Evolutionary conservation across 331 rosid genomes (phyloP).

Genomic region (Stylosanthes scabra): DNA sequence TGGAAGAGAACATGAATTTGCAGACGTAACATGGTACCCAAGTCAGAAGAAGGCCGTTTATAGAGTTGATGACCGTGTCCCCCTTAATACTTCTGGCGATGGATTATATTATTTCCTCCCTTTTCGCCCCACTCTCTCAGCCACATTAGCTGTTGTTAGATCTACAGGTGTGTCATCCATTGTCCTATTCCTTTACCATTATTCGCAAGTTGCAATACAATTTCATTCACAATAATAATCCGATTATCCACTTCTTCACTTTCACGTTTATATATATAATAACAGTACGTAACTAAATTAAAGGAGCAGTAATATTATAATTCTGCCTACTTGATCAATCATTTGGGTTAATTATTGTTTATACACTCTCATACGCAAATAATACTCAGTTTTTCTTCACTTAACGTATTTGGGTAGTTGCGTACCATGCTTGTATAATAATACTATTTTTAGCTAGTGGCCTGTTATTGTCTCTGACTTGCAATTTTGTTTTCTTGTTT

Average conservation of each 20-base stretch:
- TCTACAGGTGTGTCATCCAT: slow-evolving; percentile 37
- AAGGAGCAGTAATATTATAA: neutral
- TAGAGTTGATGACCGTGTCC: slow-evolving; percentile 59
- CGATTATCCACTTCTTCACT: too few species aligned
- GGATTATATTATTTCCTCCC: slow-evolving; percentile 54
- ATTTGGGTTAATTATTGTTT: too few species aligned
- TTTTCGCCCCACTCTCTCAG: slow-evolving; percentile 48
- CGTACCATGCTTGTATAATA: too few species aligned
- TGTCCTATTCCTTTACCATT: too few species aligned
- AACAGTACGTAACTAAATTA: neutral
- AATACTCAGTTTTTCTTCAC: too few species aligned
- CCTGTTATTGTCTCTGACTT: too few species aligned
- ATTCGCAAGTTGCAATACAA: neutral
- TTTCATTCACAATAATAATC: too few species aligned
- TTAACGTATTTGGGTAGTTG: too few species aligned
- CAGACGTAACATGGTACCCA: slow-evolving; percentile 63
- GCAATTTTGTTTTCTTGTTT: too few species aligned
- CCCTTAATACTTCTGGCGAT: slow-evolving; percentile 46
- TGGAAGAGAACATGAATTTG: slow-evolving; percentile 67
- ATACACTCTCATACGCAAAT: too few species aligned
- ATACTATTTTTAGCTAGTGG: too few species aligned
- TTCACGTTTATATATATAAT: too few species aligned
- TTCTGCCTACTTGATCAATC: neutral
- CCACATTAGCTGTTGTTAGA: slow-evolving; percentile 31
- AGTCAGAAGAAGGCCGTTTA: slow-evolving; percentile 53